Conservation (phyloP, 2,329 filamentous ascomycete genomes). For the Conoideocrella luteorostrata region DNA sequence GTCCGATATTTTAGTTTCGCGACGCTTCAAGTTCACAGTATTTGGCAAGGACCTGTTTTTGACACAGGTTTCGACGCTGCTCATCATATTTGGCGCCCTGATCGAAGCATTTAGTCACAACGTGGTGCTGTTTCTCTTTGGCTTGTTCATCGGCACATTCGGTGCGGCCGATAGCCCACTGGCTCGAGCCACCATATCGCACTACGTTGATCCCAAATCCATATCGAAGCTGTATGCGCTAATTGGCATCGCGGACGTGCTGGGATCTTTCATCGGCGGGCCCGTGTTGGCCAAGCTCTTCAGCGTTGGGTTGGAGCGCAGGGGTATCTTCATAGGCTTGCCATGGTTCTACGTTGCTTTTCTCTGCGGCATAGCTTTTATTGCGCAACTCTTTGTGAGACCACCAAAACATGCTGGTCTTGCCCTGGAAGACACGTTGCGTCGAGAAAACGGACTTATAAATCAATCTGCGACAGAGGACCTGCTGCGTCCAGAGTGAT, state of each 20-base stretch:
- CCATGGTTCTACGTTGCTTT: constrained; percentile 34
- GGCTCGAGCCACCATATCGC: constrained; percentile 32
- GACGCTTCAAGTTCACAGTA: constrained; percentile 25
- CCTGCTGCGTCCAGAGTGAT: too few relatives aligned
- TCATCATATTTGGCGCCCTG: constrained; percentile 17
- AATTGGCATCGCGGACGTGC: constrained; percentile 32
- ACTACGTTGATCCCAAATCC: constrained; percentile 29
- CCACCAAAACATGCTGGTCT: constrained; percentile 17
- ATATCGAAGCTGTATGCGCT: constrained; percentile 36
- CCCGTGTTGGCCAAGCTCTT: constrained; percentile 34
- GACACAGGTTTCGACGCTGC: constrained; percentile 17
- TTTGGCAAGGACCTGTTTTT: constrained; percentile 33
- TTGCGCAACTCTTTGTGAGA: constrained; percentile 25
- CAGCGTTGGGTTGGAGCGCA: constrained; percentile 26
- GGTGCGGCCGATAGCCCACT: constrained; percentile 33
- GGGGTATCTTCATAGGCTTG: constrained; percentile 30
- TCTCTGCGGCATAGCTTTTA: constrained; percentile 21
- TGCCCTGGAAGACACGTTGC: not conserved
- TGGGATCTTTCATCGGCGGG: constrained; percentile 33
- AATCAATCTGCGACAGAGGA: too few relatives aligned
- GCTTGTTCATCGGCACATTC: constrained; percentile 30
- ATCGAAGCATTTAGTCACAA: constrained; percentile 15
- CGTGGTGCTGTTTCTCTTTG: constrained; percentile 26
- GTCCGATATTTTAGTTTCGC: constrained; percentile 24
- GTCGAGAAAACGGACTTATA: too few relatives aligned